A percentile compares a stretch with the other conserved stretches of the same genome.
Conservation (phyloP, 108 stramenopile species). For the Mediolabrus comicus region DNA sequence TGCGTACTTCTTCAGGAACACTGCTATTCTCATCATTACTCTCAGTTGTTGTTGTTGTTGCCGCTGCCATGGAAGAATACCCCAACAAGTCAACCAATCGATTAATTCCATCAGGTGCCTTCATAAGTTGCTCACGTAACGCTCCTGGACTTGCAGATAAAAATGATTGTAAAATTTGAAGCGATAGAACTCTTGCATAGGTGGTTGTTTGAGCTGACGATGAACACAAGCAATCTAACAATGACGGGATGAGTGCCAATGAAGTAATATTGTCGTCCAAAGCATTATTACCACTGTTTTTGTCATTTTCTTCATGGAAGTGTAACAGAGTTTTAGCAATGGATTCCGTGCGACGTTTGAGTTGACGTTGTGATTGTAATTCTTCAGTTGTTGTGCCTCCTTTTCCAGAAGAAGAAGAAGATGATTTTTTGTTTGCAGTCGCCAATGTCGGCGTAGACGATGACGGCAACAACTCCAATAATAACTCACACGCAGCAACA, state of each 20-base stretch:
- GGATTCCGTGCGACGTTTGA: conserved; percentile 29
- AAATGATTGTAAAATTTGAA: conserved; percentile 53
- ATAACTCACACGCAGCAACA: conserved; percentile 31
- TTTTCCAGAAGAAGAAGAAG: not conserved
- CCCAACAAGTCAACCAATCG: conserved; percentile 65
- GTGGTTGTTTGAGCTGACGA: not conserved
- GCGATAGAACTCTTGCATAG: conserved; percentile 67
- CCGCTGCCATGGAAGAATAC: not conserved
- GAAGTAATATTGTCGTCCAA: not conserved
- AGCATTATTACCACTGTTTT: conserved; percentile 1
- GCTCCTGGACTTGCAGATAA: conserved; percentile 31
- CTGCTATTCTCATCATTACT: not conserved
- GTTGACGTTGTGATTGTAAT: conserved; percentile 16
- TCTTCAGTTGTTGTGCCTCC: conserved; percentile 2
- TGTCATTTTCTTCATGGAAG: conserved; percentile 25
- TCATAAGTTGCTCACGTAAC: conserved; percentile 60
- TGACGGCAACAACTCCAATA: conserved; percentile 18
- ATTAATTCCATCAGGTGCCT: conserved; percentile 79
- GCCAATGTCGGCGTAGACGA: not conserved
- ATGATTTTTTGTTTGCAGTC: not conserved
- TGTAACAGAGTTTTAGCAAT: conserved; percentile 33
- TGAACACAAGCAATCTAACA: conserved; percentile 57
- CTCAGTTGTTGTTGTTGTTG: not conserved
- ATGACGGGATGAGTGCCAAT: conserved; percentile 30
- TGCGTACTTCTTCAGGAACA: conserved; percentile 62